Evolutionary conservation across 2,329 filamentous ascomycete species (phyloP).

Genomic region (Talaromyces piceae): DNA sequence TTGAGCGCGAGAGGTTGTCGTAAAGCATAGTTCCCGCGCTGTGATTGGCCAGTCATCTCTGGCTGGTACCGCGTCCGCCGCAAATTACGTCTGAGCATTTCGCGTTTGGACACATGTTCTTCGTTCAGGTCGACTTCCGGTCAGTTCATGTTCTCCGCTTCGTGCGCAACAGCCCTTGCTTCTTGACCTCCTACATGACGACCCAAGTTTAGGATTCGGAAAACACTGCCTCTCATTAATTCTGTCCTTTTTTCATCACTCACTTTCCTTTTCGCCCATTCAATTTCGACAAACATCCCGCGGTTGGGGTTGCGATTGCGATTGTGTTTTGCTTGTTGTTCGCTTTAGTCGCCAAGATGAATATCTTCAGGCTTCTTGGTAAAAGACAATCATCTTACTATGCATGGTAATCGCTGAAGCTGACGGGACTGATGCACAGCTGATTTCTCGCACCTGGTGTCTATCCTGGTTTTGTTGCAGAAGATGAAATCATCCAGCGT

Average conservation of each 20-base stretch:
- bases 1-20: not conserved
- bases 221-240: not conserved
- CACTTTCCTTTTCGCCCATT: not conserved
- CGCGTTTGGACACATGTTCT: not conserved
- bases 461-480: slow-evolving; percentile 88
- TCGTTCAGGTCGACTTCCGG: too few relatives aligned
- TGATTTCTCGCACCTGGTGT: slow-evolving; percentile 91
- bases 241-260: not conserved
- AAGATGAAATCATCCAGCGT: slow-evolving; percentile 95
- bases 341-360: slow-evolving; percentile 45
- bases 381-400: slow-evolving; percentile 11
- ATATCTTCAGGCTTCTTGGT: slow-evolving; percentile 64
- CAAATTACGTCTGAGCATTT: not conserved
- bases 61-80: too few relatives aligned
- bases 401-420: not conserved
- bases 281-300: too few relatives aligned
- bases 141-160: not conserved
- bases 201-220: not conserved
- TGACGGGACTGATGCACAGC: slow-evolving; percentile 43
- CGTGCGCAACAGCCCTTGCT: not conserved
- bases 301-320: too few relatives aligned
- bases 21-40: not conserved
- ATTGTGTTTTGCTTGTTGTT: too few relatives aligned
- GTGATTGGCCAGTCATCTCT: not conserved
- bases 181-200: not conserved